Base-by-base conservation (phyloP, 164 flowering plant species). In the Dillenia suffruticosa region DNA sequence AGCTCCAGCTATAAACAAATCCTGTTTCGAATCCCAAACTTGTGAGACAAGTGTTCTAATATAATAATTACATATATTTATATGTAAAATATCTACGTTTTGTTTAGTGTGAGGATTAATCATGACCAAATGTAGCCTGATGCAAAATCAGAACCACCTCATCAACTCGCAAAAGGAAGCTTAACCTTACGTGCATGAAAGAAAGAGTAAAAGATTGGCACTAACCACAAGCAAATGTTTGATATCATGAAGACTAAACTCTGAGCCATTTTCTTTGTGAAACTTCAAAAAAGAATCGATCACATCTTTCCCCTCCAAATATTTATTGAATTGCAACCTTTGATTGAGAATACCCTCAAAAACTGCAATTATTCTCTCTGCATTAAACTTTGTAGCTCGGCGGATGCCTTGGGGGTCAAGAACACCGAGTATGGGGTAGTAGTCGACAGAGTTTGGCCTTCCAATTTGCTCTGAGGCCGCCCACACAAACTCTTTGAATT, bases 401-500 rank as follows among this genome's bases (percentile, higher is more conserved):
- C 69, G 17, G 9, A 64, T 57, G 1, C 78, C 74, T 49, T 75
- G 77, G 8, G 62, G 76, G 46, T 79, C 82, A 3, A 76, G 2
- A 13, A 8, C 2, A 14, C 61, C 19, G n/a, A 79, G 51, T 0
- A 48, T 40, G 10, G 82, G 79, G 26, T 70, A 71, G 43, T 46
- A 75, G 46, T 78, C 79, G 2, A 61, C 62, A 7, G 73, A 0
- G 44, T 73, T 79, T 0, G 77, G 74, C 47, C 16, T 73, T 44
- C 68, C 79, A 5, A 13, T 32, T 32, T 32, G 40, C 40, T 32
- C 40, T 32, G 40, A 32, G 40, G 40, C 40, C 4, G 40, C 40
- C 40, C 40, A 32, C 40, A 32, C 40, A 4, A 32, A 7, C 40
- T 69, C 74, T 60, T 57, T 62, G n/a, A 79, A 48, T 47, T 73